A percentile compares a stretch with the other conserved stretches of the same genome.
Conservation (phyloP, 2,329 filamentous ascomycete genomes). For the Colletotrichum coccodes region DNA sequence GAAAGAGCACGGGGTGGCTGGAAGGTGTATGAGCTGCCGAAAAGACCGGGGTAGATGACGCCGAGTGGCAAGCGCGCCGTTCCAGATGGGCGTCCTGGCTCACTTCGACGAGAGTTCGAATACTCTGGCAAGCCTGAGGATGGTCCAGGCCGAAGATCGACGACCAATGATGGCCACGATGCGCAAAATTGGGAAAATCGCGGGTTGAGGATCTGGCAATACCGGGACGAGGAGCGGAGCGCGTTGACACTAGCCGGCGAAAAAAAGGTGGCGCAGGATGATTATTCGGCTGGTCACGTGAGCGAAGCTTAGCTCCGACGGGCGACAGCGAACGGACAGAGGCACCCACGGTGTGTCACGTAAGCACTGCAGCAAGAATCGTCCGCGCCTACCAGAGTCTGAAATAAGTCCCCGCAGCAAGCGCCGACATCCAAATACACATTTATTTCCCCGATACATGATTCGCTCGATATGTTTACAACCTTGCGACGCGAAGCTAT, state of each 20-base stretch:
- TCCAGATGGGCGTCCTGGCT: slow-evolving; percentile 4
- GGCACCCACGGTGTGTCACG: slow-evolving; percentile 17
- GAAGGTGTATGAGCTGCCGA: slow-evolving; percentile 13
- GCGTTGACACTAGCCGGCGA: slow-evolving; percentile 11
- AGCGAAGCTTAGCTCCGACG: background rate
- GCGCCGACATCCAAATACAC: background rate
- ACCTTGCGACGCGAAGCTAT: background rate
- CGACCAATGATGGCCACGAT: slow-evolving; percentile 34
- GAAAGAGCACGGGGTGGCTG: slow-evolving; percentile 24
- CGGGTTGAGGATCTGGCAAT: slow-evolving; percentile 23
- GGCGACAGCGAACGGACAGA: background rate
- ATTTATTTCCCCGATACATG: slow-evolving; percentile 6
- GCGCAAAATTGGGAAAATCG: slow-evolving; percentile 28
- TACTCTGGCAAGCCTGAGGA: slow-evolving; percentile 8
- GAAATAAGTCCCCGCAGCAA: background rate
- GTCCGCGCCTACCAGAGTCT: background rate
- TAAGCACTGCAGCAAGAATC: slow-evolving; percentile 17
- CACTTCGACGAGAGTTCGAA: slow-evolving; percentile 4
- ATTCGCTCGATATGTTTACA: slow-evolving; percentile 2
- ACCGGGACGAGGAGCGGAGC: slow-evolving; percentile 22
- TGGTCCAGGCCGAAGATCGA: slow-evolving; percentile 25
- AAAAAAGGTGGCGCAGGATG: slow-evolving; percentile 17
- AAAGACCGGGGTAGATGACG: slow-evolving; percentile 22
- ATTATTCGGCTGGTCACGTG: background rate
- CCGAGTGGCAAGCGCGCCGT: slow-evolving; percentile 24